Base-by-base conservation (phyloP, 208 protist species). In the Entamoeba dispar region DNA sequence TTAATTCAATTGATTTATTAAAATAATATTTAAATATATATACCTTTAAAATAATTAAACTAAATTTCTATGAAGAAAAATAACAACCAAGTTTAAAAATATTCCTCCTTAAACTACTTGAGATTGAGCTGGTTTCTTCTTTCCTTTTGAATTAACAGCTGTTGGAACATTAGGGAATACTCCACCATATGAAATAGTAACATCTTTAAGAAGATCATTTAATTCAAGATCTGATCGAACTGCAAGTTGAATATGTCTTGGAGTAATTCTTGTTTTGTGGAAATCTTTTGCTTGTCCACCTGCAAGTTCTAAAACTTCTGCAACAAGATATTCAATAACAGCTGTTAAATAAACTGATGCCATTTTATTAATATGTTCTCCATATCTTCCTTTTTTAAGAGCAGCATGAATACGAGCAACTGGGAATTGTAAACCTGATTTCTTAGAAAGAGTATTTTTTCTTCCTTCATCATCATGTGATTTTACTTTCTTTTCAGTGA, bases 321-420 rank as follows among this genome's bases (percentile, higher is more conserved):
- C 97, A 50, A 96, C 95, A 43, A 98, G 94, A 96, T 99, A 99
- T 96, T 99, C 98, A 47, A 99, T 95, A 92, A 99, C 98, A 55
- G 98, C 98, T 5, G 98, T 97, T 92, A 99, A 95, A 97, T 99
- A 99, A 69, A 99, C 97, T 91, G 98, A 98, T 86, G 98, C 98
- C 92, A 97, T 98, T 52, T 97, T 97, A 96, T 98, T 98, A 93
- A 99, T 96, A 95, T 98, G 97, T 95, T 97, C 94, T 52, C 97
- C 97, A 96, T 98, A 99, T 95, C 97, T 95, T 92, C 98, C 98
- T 91, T 98, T 95, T 94, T 97, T 96, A 92, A 99, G 96, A 94
- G 98, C 95, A 92, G 97, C 96, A 95, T 98, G 97, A 57, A 99
- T 96, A 96, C 98, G 97, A 94, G 98, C 98, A 43, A 99, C 98